Evolutionary conservation across 2,329 filamentous ascomycete genomes (phyloP).

Genomic region (Alternaria atra): DNA sequence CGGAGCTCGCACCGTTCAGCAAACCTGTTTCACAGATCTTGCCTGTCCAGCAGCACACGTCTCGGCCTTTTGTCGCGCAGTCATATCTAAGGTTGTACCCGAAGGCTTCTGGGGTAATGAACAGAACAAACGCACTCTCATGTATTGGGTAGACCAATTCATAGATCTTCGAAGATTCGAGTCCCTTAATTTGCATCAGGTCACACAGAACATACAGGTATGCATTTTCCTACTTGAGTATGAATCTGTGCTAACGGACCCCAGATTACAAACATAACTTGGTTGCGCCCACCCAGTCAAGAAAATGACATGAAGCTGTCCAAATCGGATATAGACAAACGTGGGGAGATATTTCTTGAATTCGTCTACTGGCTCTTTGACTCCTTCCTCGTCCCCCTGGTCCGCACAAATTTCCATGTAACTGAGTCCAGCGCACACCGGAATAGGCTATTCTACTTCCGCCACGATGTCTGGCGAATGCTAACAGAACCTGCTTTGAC

Average conservation of each 20-base stretch:
- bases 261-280: constrained; percentile 73
- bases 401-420: constrained; percentile 90
- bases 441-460: constrained; percentile 89
- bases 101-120: constrained; percentile 75
- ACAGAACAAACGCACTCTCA: constrained; percentile 69
- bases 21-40: constrained; percentile 66
- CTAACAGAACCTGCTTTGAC: constrained; percentile 77
- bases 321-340: constrained; percentile 76
- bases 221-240: constrained; percentile 11
- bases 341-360: constrained; percentile 80
- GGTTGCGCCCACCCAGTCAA: constrained; percentile 71
- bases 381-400: constrained; percentile 85
- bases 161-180: constrained; percentile 82
- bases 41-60: constrained; percentile 74
- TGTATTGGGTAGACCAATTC: constrained; percentile 79
- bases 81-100: constrained; percentile 77
- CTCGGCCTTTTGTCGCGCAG: constrained; percentile 86
- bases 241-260: constrained; percentile 23
- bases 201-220: constrained; percentile 79
- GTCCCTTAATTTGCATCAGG: constrained; percentile 78
- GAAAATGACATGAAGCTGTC: constrained; percentile 65
- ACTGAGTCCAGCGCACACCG: constrained; percentile 86
- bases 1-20: constrained; percentile 24
- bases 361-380: constrained; percentile 94
- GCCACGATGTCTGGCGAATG: constrained; percentile 88